Conservation (phyloP, 2,329 filamentous ascomycete genomes). For the Fusarium continuum region DNA sequence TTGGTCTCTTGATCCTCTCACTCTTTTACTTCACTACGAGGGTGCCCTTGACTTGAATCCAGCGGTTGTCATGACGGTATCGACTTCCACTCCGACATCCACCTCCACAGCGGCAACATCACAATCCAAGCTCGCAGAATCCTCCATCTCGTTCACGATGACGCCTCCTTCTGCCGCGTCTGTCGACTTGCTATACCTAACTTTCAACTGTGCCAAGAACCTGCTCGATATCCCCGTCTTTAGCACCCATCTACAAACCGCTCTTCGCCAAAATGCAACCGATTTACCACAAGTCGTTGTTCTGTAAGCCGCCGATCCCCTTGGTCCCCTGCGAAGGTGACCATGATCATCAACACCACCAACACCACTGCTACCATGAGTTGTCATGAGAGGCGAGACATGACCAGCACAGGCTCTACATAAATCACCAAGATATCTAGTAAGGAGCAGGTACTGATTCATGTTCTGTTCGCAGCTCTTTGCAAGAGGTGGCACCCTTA, state of each 20-base stretch:
- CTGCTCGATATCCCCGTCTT: slow-evolving; percentile 76
- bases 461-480: slow-evolving; percentile 62
- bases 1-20: neutral
- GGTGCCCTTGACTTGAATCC: neutral
- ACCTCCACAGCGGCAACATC: slow-evolving; percentile 6
- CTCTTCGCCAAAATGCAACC: slow-evolving; percentile 61
- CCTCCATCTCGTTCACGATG: slow-evolving; percentile 40
- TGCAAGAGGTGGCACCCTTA: slow-evolving; percentile 92
- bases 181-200: slow-evolving; percentile 80
- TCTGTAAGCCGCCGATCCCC: slow-evolving; percentile 57
- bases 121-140: slow-evolving; percentile 1
- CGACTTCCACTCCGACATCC: slow-evolving; percentile 7
- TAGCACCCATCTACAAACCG: slow-evolving; percentile 72
- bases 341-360: slow-evolving; percentile 2
- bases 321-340: slow-evolving; percentile 10
- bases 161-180: slow-evolving; percentile 52
- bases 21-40: neutral
- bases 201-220: slow-evolving; percentile 87
- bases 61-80: slow-evolving; percentile 14
- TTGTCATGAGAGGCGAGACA: slow-evolving; percentile 15
- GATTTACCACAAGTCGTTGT: slow-evolving; percentile 64
- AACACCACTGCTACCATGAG: slow-evolving; percentile 9
- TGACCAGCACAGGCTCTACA: neutral
- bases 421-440: slow-evolving; percentile 11
- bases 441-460: slow-evolving; percentile 36